Evolutionary conservation across 768 basidiomycete genomes (phyloP), one percentile per base, ranked within the genome.

Genomic region (Galerina sulciceps): DNA sequence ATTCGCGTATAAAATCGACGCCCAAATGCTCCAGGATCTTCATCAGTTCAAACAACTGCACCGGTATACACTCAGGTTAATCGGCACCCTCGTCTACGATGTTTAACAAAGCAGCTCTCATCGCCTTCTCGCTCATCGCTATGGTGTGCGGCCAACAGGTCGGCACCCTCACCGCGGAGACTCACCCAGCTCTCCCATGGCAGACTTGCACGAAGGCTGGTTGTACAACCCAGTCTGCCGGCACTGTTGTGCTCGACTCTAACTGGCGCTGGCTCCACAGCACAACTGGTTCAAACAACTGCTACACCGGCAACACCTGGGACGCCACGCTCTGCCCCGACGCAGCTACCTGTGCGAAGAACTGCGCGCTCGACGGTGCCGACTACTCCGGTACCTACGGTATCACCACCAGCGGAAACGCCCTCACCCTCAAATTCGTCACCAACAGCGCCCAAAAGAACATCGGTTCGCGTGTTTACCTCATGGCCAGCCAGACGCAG

Each of bases 261-360:
- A 83, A 84, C 74, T 84, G 81, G 81, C 81, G 83, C 43, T 84
- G 81, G 81, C 62, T 77, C 14, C 79, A 81, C 69, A 65, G 63
- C 37, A 71, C 68, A 56, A 63, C 63, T 57, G 63, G 69, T 20
- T 67, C 74, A 72, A 75, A 68, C 55, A 78, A 79, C 69, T 79
- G 84, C 67, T 84, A 85, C 76, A 84, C 79, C 59, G 84, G 84
- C 41, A 84, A 86, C 75, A 69, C 71, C 10, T 87, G 82, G 82
- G 74, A 85, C 72, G 58, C 75, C 14, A 73, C 79, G 11, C 61
- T 83, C 38, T 86, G 85, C 71, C 77, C 83, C 36, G 77, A 80
- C 66, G 68, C 73, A 23, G 68, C 64, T 3, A 78, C 78, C 43
- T 86, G 85, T 67, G 79, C 84, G 3, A 13, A 60, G 18, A 76